Base-by-base conservation (phyloP, 257 asterid genomes). In the Osmanthus fragrans region DNA sequence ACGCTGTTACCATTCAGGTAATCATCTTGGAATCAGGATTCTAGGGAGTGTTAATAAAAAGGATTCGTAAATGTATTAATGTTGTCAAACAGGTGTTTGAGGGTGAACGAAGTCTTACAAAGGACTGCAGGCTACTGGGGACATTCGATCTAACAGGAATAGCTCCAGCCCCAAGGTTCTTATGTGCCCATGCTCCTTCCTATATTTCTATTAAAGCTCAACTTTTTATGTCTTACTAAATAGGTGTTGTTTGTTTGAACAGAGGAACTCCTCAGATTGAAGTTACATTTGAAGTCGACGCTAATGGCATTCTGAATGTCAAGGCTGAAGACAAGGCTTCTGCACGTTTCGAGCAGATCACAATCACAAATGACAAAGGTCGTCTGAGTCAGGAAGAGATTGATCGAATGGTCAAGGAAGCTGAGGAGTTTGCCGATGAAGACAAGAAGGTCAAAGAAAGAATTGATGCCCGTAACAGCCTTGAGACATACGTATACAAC, bases 181-280 rank as follows among this genome's bases (percentile, higher is more conserved):
- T 30, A 23, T 25, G 36, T 3, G 19, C 21, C 40, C 15, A 1
- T 65, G 40, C 21, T n/a, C 8, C 63, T 0, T n/a, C 33, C 63
- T 16, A 34, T 29, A 5, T 8, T 23, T 11, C n/a, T 36, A 51
- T 23, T 68, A 45, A 21, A 4, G 4, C 16, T 70, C 73, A 6
- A n/a, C 1, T 49, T 70, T 37, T 16, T 6, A 33, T 71, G 27
- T 51, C 71, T 67, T 58, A 72, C 75, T 18, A 32, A 39, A 54
- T 27, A 10, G 29, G 2, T 65, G 7, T 30, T 65, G 7, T 30
- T 58, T 71, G 2, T 40, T 72, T 37, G 15, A 60, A 80, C 88
- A 92, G 96, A 86, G 97, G 97, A 68, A 90, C 96, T 39, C 96
- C 97, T 75, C 97, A 93, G 74, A 93, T 91, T 2, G 98, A 93